Evolutionary conservation across 306 rosid species (phyloP), one percentile per base, ranked within the genome.

Genomic region (Castanopsis chinensis): DNA sequence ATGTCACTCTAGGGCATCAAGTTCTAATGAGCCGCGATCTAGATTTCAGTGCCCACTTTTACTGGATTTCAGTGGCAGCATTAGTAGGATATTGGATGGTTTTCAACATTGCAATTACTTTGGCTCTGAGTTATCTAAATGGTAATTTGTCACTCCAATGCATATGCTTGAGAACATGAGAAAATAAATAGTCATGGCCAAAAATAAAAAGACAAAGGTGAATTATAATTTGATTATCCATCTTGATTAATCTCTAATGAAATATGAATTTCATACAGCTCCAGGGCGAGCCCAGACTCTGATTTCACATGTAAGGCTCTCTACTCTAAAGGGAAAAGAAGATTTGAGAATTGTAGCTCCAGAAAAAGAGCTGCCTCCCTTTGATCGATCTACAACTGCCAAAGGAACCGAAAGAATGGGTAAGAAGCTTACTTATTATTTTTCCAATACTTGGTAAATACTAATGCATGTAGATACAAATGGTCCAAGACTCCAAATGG

Each of bases 21-120:
- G 71, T 75, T 61, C 86, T 89, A 7, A 80, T 33, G 57, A 83
- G 73, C n/a, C 85, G 81, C 2, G 86, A 89, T 27, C 85, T 89
- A 5, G 64, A 83, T 52, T 87, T 83, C 77, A 76, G 68, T 23
- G 75, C 86, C 72, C 49, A 81, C 78, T 83, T 86, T 69, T 89
- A 89, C 78, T 89, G 93, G 91, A 77, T 87, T 64, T 78, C 93
- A 20, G 57, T 83, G 2, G 88, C 79, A 81, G 91, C 86, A 69
- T 87, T 89, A 71, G 18, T 87, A 79, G 88, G 84, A 53, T 89
- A 85, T 78, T 79, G 82, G 73, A 53, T 85, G 35, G 70, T 87
- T 75, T 79, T 89, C 59, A 89, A 89, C 80, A 20, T 78, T 71
- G 91, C 82, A 20, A 85, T 85, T 74, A 85, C 88, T 75, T 72